Evolutionary conservation across 768 basidiomycete genomes (phyloP).

Genomic region (Rhodotorula paludigena): DNA sequence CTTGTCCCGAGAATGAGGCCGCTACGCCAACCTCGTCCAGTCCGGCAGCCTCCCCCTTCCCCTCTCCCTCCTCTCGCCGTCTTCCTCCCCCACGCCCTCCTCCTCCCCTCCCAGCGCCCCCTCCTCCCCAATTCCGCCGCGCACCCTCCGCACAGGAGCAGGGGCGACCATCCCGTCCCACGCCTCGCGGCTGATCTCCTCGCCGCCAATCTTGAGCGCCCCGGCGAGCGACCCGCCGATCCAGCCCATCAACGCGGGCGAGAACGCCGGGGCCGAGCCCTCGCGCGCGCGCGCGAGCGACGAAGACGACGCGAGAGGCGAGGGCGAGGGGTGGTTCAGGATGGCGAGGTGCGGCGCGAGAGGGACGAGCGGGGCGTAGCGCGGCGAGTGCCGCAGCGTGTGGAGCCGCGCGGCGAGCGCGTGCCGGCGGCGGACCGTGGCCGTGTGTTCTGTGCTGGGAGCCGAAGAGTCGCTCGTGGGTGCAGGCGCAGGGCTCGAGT

Average conservation of each 20-base stretch:
- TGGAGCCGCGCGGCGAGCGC: conserved; percentile 25
- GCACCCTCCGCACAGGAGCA: too few relatives aligned
- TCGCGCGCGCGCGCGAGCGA: conserved; percentile 50
- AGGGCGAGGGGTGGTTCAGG: conserved; percentile 69
- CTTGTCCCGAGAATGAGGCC: too few relatives aligned
- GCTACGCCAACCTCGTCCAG: conserved; percentile 7
- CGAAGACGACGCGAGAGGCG: conserved; percentile 43
- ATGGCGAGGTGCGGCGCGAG: conserved; percentile 71
- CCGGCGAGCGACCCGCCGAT: conserved; percentile 90
- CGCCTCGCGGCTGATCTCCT: conserved; percentile 71
- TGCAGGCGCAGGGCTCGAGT: neutral
- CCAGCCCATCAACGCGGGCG: conserved; percentile 77
- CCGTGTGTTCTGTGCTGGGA: too few relatives aligned
- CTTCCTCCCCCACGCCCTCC: neutral
- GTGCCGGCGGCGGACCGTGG: conserved; percentile 4
- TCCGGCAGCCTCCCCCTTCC: conserved; percentile 9
- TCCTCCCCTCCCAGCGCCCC: neutral
- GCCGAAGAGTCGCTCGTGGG: neutral
- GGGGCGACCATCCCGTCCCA: conserved; percentile 65
- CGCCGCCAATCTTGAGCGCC: conserved; percentile 77
- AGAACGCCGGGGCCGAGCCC: conserved; percentile 82
- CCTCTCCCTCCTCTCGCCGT: neutral
- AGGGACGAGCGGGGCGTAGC: conserved; percentile 66
- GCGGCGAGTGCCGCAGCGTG: conserved; percentile 51
- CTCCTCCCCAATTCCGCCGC: conserved; percentile 39